Conservation (phyloP, 257 asterid species). For the Scutellaria barbata region DNA sequence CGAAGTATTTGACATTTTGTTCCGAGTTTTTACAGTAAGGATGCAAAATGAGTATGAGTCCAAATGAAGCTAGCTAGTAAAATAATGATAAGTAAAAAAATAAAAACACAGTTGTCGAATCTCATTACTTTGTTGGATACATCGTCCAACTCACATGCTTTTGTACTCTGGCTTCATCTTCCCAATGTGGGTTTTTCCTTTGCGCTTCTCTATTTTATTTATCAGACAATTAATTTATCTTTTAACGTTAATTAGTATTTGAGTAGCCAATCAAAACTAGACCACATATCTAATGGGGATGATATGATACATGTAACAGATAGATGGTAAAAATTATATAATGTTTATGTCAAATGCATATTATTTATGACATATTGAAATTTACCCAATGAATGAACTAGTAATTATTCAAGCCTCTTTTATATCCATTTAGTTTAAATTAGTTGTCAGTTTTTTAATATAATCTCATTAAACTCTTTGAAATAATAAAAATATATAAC, state of each 20-base stretch:
- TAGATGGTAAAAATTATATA: too few species aligned
- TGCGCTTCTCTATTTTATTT: background rate
- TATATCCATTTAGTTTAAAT: too few species aligned
- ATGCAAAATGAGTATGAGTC: background rate
- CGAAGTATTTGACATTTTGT: too few species aligned
- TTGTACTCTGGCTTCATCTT: slow-evolving; percentile 13
- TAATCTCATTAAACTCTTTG: too few species aligned
- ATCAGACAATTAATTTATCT: slow-evolving; percentile 5
- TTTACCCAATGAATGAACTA: too few species aligned
- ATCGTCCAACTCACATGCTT: slow-evolving; percentile 18
- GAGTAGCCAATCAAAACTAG: background rate
- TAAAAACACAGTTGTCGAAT: background rate
- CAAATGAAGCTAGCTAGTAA: background rate
- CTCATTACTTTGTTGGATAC: slow-evolving; percentile 11
- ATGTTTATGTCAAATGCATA: too few species aligned
- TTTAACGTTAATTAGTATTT: background rate
- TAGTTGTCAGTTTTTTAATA: too few species aligned
- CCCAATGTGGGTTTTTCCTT: slow-evolving; percentile 15
- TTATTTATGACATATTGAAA: too few species aligned
- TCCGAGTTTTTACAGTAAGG: too few species aligned
- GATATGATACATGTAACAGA: too few species aligned
- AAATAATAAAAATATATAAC: too few species aligned
- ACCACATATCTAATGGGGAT: background rate
- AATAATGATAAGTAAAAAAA: background rate
- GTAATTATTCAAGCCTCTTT: too few species aligned